Conservation (phyloP, 1,284 basidiomycete species). For the Ganoderma lucidum region DNA sequence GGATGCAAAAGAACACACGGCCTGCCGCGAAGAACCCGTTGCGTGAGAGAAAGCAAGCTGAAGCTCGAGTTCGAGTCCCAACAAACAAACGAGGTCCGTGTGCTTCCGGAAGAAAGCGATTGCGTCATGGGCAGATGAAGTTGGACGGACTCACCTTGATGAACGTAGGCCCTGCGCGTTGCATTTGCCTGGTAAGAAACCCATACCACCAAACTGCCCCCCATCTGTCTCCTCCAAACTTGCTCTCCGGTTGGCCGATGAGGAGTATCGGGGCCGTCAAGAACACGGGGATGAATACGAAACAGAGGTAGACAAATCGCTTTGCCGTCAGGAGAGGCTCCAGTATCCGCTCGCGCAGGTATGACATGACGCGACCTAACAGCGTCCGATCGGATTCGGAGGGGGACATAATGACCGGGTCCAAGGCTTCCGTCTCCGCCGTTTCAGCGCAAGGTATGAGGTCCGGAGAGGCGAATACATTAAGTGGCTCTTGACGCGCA, state of each 20-base stretch:
- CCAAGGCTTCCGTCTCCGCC: constrained; percentile 24
- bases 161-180: constrained; percentile 95
- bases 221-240: constrained; percentile 76
- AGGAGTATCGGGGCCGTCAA: constrained; percentile 87
- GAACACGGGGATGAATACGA: constrained; percentile 91
- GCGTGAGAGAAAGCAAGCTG: not conserved
- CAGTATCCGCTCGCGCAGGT: constrained; percentile 69
- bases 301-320: constrained; percentile 86
- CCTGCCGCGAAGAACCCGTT: not conserved
- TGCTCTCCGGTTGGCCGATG: constrained; percentile 68
- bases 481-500: constrained; percentile 43
- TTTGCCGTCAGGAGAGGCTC: constrained; percentile 88
- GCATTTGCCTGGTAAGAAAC: constrained; percentile 90
- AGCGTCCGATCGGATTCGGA: constrained; percentile 62
- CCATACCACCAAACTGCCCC: constrained; percentile 97
- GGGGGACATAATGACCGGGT: constrained; percentile 62
- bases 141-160: constrained; percentile 76
- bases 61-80: not conserved
- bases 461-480: constrained; percentile 64
- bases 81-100: not conserved
- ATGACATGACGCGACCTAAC: constrained; percentile 47
- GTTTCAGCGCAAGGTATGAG: constrained; percentile 65
- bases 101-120: constrained; percentile 2
- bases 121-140: constrained; percentile 4
- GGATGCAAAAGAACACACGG: not conserved